Evolutionary conservation across 83 land plant species (phyloP), one percentile per base, ranked within the genome.

Genomic region (Thuja plicata): DNA sequence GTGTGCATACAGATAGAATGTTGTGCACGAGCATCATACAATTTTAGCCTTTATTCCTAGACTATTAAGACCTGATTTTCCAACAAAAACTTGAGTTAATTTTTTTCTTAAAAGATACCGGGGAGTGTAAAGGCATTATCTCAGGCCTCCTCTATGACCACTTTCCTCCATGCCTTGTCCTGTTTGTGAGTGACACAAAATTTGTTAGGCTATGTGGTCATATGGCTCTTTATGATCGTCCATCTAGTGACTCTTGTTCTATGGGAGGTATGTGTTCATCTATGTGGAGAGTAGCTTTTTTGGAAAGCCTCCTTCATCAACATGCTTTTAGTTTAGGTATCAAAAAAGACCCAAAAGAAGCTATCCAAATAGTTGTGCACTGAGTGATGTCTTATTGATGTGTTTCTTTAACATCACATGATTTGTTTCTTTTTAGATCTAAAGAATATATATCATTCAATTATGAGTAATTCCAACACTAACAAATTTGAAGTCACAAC

Each of bases 1-100:
- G 89, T 87, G n/a, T 87, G 91, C 85, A 91, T 91, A 87, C 89
- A 91, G 91, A 89, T 91, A 80, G 91, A 91, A 74, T 90, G 91
- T 16, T 89, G 91, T 46, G 91, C 86, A 46, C 91, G 91, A 38
- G 88, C 87, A 4, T 89, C 92, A 37, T 91, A 91, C 43, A 91
- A 45, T 4, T 91, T 89, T 48, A 89, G 88, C 37, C 52, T 91
- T 71, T 91, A 91, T 40, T 91, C 92, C 10, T 85, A 54, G 10
- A 90, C 86, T 60, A 83, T 91, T 57, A 91, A 91, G 87, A 78
- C 73, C 27, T 60, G 66, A 3, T 71, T 91, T 85, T 88, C 86
- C 92, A 91, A 70, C 79, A 91, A 87, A 52, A 86, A 77, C 76
- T 91, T 1, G 92, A 89, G 55, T 87, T 79, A 30, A 79, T 91